These are phyloP conservation scores for Diaporthe citri DNA, from an alignment of 2,329 filamentous ascomycete species.

Conservation along the genomic window DNA sequence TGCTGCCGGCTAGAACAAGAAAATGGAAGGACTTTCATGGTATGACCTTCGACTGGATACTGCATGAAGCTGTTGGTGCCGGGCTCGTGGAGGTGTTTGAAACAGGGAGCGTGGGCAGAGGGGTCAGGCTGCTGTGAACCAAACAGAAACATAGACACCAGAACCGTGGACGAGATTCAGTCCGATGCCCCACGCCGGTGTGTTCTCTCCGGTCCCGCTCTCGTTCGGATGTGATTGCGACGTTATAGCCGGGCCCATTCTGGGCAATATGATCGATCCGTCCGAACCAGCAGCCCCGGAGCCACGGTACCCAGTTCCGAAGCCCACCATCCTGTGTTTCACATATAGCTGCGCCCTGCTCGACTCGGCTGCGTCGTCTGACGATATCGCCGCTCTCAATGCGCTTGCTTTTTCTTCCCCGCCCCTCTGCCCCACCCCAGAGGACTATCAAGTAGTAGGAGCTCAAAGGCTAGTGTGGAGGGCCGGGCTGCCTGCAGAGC, in stretches of 20 bases:
- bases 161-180: not conserved
- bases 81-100: slow-evolving; percentile 81
- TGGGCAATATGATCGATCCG: slow-evolving; percentile 27
- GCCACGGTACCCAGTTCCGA: slow-evolving; percentile 19
- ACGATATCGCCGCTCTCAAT: slow-evolving; percentile 5
- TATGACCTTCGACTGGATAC: slow-evolving; percentile 77
- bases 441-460: not conserved
- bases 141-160: not conserved
- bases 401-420: not conserved
- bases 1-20: slow-evolving; percentile 71
- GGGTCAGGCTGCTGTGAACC: slow-evolving; percentile 62
- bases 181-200: slow-evolving; percentile 9
- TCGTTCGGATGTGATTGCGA: slow-evolving; percentile 23
- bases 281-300: slow-evolving; percentile 25
- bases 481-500: slow-evolving; percentile 6
- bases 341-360: not conserved
- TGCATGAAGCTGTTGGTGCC: slow-evolving; percentile 78
- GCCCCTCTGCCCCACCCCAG: not conserved
- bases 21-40: slow-evolving; percentile 81
- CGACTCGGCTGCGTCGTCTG: slow-evolving; percentile 17
- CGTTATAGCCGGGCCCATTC: slow-evolving; percentile 27
- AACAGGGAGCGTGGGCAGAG: slow-evolving; percentile 79
- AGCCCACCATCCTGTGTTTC: slow-evolving; percentile 19
- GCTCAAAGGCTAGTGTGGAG: not conserved
- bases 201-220: slow-evolving; percentile 19